Evolutionary conservation across 2,329 filamentous ascomycete species (phyloP), one percentile per base, ranked within the genome.

Genomic region (Decorospora gaudefroyi): DNA sequence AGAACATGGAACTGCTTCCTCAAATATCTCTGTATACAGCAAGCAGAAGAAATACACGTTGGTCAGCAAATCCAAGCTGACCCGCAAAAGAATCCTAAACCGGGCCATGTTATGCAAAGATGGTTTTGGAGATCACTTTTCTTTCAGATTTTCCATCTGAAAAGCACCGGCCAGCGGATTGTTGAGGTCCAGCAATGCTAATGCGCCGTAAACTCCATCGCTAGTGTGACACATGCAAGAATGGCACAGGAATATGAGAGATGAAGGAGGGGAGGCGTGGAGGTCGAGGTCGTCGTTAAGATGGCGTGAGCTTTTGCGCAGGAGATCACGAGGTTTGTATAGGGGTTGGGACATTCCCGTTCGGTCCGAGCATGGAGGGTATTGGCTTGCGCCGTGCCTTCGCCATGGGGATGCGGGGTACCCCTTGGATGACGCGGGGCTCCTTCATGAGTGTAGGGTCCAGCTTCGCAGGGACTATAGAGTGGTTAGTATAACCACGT

Each of bases 401-500:
- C n/a, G 68, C 68, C 47, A 71, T 69, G 37, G 77, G 76, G 11
- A 82, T 75, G 45, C 80, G 73, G 18, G 90, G 90, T n/a, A 90
- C 84, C 23, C 91, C 91, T 68, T 95, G 90, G 26, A 96, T 92
- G 51, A 88, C 84, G 45, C 91, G 82, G 19, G 91, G 91, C 71
- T 96, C 91, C 68, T 90, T 89, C 90, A 97, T 96, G 32, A 96
- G 76, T 10, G 84, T 81, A 3, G 86, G 81, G 61, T 99, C 93
- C 7, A 99, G 79, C 63, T 88, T 91, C 6, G 88, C 84, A 4
- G 93, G 93, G 25, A 88, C 82, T 83, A 40, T 8, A 19, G 15
- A n/a, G 80, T n/a, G 79, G 79, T 28, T 81, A 42, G 74, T n/a
- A 26, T 13, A 16, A 3, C 19, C 31, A 9, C 5, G n/a, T 11